Evolutionary conservation across 192 early-diverging fungal species (phyloP), one percentile per base, ranked within the genome.

Genomic region (Podila epicladia): DNA sequence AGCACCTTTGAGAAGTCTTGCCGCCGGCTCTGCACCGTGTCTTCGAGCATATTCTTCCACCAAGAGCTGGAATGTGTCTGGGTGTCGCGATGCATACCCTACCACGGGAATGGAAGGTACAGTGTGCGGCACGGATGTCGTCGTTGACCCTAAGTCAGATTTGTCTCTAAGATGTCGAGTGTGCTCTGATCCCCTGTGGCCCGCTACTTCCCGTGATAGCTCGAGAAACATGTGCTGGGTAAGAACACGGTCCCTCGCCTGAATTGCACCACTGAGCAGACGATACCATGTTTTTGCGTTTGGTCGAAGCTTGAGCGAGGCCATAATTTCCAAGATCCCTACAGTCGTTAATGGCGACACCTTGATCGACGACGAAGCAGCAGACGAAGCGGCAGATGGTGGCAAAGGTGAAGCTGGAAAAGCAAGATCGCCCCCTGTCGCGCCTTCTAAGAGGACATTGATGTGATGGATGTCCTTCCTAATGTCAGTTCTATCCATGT

Each of bases 291-390:
- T 80, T 58, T 69, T 65, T 5, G 77, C 50, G 48, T 64, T 69
- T 24, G 77, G 77, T 22, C 33, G 65, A 11, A 72, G 55, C 17
- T 29, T n/a, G 6, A 64, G 60, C 0, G 77, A 64, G 6, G 62
- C 53, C 77, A 80, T 80, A 48, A 80, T 69, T 33, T 80, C 77
- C 48, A 80, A 45, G 37, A 80, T 73, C 17, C 77, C 71, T 15
- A 73, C 17, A 5, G 71, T 48, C 3, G 77, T 80, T 6, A 55
- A 26, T 24, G 53, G 53, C 3, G 53, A 55, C 2, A 55, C 53
- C 17, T 55, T 55, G 20, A 26, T 55, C n/a, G 53, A 9, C 4
- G 53, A 45, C 15, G 9, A 1, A 2, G 41, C 11, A 0, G 38
- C 12, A 41, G 38, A 41, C 38, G 38, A 41, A 41, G 38, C 41